Conservation (phyloP, 2,329 filamentous ascomycete genomes). For the Shiraia sp. region DNA sequence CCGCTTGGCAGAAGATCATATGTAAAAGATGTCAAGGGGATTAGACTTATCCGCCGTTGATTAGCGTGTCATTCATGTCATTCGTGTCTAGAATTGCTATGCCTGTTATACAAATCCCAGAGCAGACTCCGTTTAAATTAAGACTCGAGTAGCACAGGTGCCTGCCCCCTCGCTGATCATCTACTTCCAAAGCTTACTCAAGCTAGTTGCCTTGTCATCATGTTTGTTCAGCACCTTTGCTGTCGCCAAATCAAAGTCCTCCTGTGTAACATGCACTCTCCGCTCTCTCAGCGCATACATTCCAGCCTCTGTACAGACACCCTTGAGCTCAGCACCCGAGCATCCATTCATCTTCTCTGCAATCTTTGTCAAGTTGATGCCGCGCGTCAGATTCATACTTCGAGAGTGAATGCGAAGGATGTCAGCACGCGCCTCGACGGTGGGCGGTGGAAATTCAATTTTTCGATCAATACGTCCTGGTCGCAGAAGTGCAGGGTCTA, state of each 20-base stretch:
- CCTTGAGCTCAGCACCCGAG: conserved; percentile 95
- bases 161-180: background rate
- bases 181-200: conserved; percentile 86
- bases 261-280: conserved; percentile 96
- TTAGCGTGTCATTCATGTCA: conserved; percentile 4
- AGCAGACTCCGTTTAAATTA: conserved; percentile 1
- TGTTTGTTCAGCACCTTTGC: conserved; percentile 99
- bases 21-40: no score
- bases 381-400: conserved; percentile 97
- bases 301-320: conserved; percentile 96
- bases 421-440: conserved; percentile 92
- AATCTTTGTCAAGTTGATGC: conserved; percentile 97
- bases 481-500: conserved; percentile 90
- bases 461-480: conserved; percentile 98
- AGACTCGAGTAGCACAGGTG: conserved; percentile 1
- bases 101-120: conserved; percentile 16
- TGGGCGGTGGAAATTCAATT: conserved; percentile 97
- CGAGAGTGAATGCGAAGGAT: conserved; percentile 97
- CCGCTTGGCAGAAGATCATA: no score
- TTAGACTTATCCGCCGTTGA: background rate
- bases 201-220: conserved; percentile 93
- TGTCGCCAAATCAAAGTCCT: conserved; percentile 97
- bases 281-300: conserved; percentile 97
- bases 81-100: conserved; percentile 18
- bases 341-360: conserved; percentile 99